A percentile compares a stretch with the other conserved stretches of the same genome.
phyloP scores from a whole-genome alignment of 352 stramenopile species.

The Globisporangium camurandrum region DNA sequence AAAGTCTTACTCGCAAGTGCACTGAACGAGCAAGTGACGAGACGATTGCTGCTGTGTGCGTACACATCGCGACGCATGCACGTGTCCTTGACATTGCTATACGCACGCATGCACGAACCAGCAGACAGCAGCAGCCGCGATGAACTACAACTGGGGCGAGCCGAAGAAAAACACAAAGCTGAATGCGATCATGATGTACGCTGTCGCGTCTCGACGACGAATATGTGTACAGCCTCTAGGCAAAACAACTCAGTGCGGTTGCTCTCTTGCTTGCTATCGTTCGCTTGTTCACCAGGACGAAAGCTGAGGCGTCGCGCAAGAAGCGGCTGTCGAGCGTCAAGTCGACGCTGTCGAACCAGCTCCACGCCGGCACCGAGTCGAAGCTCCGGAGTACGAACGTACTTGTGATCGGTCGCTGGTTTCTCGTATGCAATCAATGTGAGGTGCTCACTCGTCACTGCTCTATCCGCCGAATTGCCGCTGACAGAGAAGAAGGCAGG shows the following conservation, averaged over 20 bases:
- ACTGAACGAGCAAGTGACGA: no score
- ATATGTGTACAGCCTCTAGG: no score
- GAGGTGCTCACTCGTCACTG: background rate
- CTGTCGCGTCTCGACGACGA: background rate
- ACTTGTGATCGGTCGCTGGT: background rate
- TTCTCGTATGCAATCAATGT: background rate
- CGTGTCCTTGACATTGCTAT: no score
- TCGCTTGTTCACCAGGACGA: slow-evolving; percentile 29
- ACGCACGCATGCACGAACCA: no score
- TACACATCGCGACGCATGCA: no score
- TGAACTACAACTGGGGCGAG: slow-evolving; percentile 83
- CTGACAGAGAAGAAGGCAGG: slow-evolving; percentile 31
- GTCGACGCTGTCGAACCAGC: slow-evolving; percentile 70
- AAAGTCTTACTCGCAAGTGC: no score
- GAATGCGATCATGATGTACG: slow-evolving; percentile 68
- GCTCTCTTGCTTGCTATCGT: background rate
- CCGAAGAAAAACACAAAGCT: slow-evolving; percentile 75
- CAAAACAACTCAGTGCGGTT: no score
- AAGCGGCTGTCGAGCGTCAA: slow-evolving; percentile 68
- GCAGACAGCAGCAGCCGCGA: slow-evolving; percentile 10
- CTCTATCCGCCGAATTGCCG: background rate
- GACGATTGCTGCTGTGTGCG: no score
- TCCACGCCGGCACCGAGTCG: slow-evolving; percentile 49
- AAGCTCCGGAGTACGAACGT: slow-evolving; percentile 56
- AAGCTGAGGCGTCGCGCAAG: slow-evolving; percentile 55